Conservation (phyloP, 1,284 basidiomycete genomes). For the Sphagnurus paluster region DNA sequence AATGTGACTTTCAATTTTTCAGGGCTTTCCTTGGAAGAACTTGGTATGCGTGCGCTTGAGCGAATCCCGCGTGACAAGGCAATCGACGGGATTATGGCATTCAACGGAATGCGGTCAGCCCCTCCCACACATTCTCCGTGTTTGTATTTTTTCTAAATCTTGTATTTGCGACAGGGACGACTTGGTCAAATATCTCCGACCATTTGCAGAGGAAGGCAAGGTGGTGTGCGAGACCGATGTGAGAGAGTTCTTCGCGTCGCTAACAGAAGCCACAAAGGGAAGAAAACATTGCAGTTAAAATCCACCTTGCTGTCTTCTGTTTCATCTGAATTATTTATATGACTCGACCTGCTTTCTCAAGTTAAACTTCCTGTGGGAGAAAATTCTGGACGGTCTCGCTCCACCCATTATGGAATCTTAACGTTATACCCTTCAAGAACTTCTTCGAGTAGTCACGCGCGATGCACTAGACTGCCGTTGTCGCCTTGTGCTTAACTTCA, state of each 20-base stretch:
- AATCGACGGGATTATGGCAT: conserved; percentile 78
- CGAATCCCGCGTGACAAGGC: conserved; percentile 72
- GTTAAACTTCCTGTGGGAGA: not conserved
- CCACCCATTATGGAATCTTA: too few relatives aligned
- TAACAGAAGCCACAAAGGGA: conserved; percentile 36
- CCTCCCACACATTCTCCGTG: not conserved
- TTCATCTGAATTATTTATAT: conserved; percentile 1
- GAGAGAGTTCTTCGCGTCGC: conserved; percentile 63
- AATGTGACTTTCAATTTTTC: conserved; percentile 16
- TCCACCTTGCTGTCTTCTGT: not conserved
- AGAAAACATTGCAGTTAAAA: conserved; percentile 11
- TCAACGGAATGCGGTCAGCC: conserved; percentile 74
- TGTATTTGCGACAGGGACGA: conserved; percentile 53
- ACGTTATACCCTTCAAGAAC: too few relatives aligned
- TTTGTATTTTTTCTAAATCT: conserved; percentile 9
- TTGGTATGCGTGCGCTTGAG: conserved; percentile 73
- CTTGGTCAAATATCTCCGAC: conserved; percentile 68
- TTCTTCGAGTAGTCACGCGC: too few relatives aligned
- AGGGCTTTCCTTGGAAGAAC: conserved; percentile 76
- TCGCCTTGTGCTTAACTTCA: too few relatives aligned
- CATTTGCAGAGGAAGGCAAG: conserved; percentile 76
- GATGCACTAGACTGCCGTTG: too few relatives aligned
- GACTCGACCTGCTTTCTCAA: not conserved
- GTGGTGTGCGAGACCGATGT: conserved; percentile 77
- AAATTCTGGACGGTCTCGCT: not conserved